Evolutionary conservation across 73 alveolate species (phyloP), one percentile per base, ranked within the genome.

Genomic region (Paramecium caudatum): DNA sequence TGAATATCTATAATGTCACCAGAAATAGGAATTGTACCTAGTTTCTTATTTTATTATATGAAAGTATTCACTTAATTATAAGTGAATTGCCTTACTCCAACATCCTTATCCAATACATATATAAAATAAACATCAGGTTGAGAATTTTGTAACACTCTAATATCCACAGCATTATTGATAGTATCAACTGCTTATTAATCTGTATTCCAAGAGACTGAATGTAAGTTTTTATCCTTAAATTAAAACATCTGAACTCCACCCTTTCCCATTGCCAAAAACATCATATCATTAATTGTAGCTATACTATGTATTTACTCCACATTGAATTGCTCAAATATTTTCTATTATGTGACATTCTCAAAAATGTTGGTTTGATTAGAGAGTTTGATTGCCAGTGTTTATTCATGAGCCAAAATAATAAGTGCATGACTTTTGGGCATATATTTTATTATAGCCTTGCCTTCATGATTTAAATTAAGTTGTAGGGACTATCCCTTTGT

Each of bases 291-390:
- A 10, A 55, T 43, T 2, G 80, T 55, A 9, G 80, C 30, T 23
- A 55, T 55, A 55, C 80, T 55, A 27, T 37, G 30, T 6, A 55
- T 55, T 55, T 55, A 55, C 7, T 55, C 80, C 12, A 55, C 80
- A 3, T 55, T 55, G 17, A 55, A 55, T 23, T 10, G 13, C 8
- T 55, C 80, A 55, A 27, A 55, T 55, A 55, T 55, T 23, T 7
- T 55, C 30, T 27, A 10, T 55, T 55, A 27, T 23, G 7, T 10
- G 23, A 43, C 23, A 55, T 55, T 43, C n/a, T 55, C 46, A 23
- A 55, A 55, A 55, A 55, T 43, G 30, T 55, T 43, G 0, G 46
- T 23, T 55, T 55, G 23, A 27, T 55, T 55, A 8, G 80, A 55
- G 3, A 55, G 45, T 21, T 55, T 3, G 30, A 55, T 27, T 55